These are phyloP conservation scores for Rhododendron williamsianum DNA, from an alignment of 148 eudicot species.

Conservation along the genomic window DNA sequence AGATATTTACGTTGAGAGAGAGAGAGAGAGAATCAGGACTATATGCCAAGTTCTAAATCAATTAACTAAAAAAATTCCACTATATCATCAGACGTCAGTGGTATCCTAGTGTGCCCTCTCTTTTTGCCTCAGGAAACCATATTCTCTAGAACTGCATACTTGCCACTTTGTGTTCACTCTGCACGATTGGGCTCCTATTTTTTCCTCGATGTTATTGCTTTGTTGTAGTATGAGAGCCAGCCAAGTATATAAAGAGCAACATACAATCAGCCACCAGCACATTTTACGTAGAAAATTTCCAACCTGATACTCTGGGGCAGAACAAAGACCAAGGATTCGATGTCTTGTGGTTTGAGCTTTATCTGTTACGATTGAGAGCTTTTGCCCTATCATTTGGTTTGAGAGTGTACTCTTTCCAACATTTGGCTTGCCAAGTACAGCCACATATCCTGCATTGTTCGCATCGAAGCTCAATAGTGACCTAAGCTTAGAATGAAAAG, in stretches of 20 bases:
- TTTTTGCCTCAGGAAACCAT: not conserved
- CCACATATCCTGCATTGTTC: constrained; percentile 70
- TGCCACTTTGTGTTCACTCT: not conserved
- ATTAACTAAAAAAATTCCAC: not conserved
- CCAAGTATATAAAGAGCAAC: not conserved
- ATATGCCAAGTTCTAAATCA: not conserved
- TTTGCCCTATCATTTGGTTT: constrained; percentile 96
- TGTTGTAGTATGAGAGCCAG: not conserved
- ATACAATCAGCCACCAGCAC: constrained; percentile 7
- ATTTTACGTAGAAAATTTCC: constrained; percentile 27
- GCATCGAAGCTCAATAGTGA: not conserved
- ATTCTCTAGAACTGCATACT: not conserved
- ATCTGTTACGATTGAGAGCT: constrained; percentile 90
- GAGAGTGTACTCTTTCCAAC: constrained; percentile 97
- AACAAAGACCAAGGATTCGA: constrained; percentile 92
- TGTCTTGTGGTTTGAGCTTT: constrained; percentile 99
- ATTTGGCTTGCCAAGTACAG: constrained; percentile 95
- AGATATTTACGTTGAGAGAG: no score
- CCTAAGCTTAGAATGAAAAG: not conserved
- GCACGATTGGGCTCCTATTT: not conserved
- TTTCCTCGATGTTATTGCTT: not conserved
- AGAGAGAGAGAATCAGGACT: not conserved
- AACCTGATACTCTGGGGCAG: constrained; percentile 90
- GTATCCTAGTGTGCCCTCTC: not conserved
- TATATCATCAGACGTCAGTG: not conserved